Percentiles rank a stretch among this genome's conserved stretches.
Conservation (phyloP, 2,329 filamentous ascomycete species). For the Coniella vitis region DNA sequence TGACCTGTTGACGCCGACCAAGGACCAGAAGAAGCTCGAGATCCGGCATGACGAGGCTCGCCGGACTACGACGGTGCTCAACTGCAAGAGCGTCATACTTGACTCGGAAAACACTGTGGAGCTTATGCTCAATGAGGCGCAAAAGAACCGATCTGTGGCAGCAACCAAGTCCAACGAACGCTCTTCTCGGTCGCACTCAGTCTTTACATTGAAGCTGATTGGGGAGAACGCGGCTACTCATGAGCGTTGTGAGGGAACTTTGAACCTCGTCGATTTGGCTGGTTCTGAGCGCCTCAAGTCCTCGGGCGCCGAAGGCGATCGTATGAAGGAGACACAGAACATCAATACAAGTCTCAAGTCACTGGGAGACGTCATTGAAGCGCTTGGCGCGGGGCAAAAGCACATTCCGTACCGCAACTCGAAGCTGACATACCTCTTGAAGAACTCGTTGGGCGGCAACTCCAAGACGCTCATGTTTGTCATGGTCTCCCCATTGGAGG, state of each 20-base stretch:
- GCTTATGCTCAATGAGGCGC: conserved; percentile 70
- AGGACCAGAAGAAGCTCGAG: conserved; percentile 75
- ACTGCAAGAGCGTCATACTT: conserved; percentile 69
- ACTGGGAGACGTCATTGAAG: conserved; percentile 88
- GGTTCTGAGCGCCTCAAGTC: conserved; percentile 88
- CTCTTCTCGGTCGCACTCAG: conserved; percentile 88
- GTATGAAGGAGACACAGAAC: conserved; percentile 89
- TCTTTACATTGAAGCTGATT: conserved; percentile 81
- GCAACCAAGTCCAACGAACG: conserved; percentile 97
- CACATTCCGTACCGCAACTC: conserved; percentile 95
- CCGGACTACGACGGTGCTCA: conserved; percentile 75
- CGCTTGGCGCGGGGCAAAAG: conserved; percentile 73
- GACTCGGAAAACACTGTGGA: conserved; percentile 77
- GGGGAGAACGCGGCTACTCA: conserved; percentile 68
- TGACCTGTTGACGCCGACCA: conserved; percentile 62
- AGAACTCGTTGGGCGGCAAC: conserved; percentile 91
- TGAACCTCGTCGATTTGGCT: conserved; percentile 93
- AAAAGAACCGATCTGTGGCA: conserved; percentile 82
- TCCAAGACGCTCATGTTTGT: conserved; percentile 99
- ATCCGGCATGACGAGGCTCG: conserved; percentile 79
- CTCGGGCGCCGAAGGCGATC: conserved; percentile 76
- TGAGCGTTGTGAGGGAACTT: conserved; percentile 82
- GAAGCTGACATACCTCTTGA: conserved; percentile 90
- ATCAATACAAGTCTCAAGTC: conserved; percentile 95
- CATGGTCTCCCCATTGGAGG: conserved; percentile 90